These are phyloP conservation scores for Eustoma russellianum DNA, from an alignment of 257 asterid genomes.

Conservation along the genomic window DNA sequence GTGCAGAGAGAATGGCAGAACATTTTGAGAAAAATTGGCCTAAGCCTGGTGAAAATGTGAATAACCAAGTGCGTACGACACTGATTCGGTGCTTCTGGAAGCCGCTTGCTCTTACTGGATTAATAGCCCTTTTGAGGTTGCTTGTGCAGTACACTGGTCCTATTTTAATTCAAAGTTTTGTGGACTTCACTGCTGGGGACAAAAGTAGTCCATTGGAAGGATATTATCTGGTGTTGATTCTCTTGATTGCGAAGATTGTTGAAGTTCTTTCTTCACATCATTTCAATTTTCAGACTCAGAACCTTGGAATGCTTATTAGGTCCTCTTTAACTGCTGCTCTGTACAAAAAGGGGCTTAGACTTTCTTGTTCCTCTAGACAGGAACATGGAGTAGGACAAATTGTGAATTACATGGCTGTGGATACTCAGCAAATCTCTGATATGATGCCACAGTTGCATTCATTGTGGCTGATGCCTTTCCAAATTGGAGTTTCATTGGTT, in stretches of 20 bases:
- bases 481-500: constrained; percentile 37
- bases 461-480: constrained; percentile 60
- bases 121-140: constrained; percentile 32
- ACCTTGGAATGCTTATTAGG: constrained; percentile 62
- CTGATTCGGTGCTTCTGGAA: constrained; percentile 51
- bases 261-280: constrained; percentile 71
- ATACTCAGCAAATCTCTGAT: constrained; percentile 53
- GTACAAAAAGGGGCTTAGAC: constrained; percentile 47
- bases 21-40: constrained; percentile 42
- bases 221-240: constrained; percentile 27
- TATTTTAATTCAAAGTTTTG: constrained; percentile 40
- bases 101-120: constrained; percentile 37
- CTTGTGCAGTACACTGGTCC: constrained; percentile 57
- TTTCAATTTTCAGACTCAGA: constrained; percentile 42
- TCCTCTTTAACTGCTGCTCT: constrained; percentile 40
- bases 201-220: constrained; percentile 28
- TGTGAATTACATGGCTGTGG: constrained; percentile 76
- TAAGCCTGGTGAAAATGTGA: constrained; percentile 28
- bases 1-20: constrained; percentile 41
- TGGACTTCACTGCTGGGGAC: constrained; percentile 36
- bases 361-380: constrained; percentile 53
- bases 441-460: constrained; percentile 49
- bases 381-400: constrained; percentile 71
- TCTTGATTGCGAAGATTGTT: constrained; percentile 30
- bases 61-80: constrained; percentile 36